Evolutionary conservation across 2,329 filamentous ascomycete genomes (phyloP).

Genomic region (Hypoxylon sp.): DNA sequence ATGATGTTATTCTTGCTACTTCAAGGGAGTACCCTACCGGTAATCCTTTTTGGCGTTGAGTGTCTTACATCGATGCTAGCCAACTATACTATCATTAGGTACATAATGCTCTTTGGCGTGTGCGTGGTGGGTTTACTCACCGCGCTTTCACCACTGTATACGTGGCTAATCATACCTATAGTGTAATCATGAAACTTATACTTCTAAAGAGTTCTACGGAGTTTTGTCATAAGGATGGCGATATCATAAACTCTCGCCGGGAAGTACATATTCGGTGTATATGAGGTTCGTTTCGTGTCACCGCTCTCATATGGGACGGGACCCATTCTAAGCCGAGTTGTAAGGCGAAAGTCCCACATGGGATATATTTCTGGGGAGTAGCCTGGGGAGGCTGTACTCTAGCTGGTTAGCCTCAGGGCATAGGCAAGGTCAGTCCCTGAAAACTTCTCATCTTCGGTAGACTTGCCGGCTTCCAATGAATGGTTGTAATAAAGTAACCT

Average conservation of each 20-base stretch:
- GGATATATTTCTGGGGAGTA: conserved; percentile 22
- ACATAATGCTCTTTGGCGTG: not conserved
- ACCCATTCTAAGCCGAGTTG: conserved; percentile 27
- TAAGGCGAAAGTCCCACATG: conserved; percentile 34
- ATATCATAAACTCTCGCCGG: conserved; percentile 3
- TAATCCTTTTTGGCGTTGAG: not conserved
- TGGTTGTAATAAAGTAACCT: not conserved
- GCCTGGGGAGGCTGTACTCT: conserved; percentile 7
- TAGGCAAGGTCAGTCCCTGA: conserved; percentile 15
- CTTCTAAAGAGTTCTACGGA: not conserved
- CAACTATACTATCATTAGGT: not conserved
- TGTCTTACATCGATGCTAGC: not conserved
- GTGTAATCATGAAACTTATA: not conserved
- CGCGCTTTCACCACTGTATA: not conserved
- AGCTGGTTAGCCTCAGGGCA: conserved; percentile 29
- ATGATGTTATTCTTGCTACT: conserved; percentile 1
- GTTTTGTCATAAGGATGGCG: conserved; percentile 7
- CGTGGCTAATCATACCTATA: no score
- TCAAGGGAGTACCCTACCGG: not conserved
- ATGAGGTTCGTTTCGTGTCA: conserved; percentile 25
- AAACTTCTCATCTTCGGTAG: conserved; percentile 17
- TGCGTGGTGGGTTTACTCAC: not conserved
- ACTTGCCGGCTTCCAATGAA: conserved; percentile 11
- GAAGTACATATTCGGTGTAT: not conserved
- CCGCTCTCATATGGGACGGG: conserved; percentile 26